Conservation (phyloP, 2,329 filamentous ascomycete species). For the Calonectria fujianensis region DNA sequence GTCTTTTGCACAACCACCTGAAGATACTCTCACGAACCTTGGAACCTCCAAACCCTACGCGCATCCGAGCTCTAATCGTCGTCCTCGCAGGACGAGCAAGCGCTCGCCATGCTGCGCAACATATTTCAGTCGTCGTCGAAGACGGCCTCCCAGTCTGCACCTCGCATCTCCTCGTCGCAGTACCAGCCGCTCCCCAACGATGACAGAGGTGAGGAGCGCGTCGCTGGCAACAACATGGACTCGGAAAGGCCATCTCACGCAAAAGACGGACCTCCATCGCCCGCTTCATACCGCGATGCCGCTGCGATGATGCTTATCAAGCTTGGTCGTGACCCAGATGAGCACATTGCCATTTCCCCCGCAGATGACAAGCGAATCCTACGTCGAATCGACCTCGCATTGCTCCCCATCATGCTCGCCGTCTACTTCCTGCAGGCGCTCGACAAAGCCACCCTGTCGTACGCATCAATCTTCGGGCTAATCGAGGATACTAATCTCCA, state of each 20-base stretch:
- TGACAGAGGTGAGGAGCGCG: slow-evolving; percentile 41
- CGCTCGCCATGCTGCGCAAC: slow-evolving; percentile 46
- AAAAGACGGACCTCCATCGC: slow-evolving; percentile 12
- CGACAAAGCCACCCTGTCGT: slow-evolving; percentile 77
- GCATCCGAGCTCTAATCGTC: slow-evolving; percentile 39
- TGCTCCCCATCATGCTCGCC: slow-evolving; percentile 69
- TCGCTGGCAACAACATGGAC: slow-evolving; percentile 31
- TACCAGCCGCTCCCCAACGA: slow-evolving; percentile 54
- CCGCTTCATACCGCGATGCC: slow-evolving; percentile 60
- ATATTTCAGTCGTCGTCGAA: slow-evolving; percentile 39
- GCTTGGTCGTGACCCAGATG: slow-evolving; percentile 60
- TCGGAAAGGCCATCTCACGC: slow-evolving; percentile 21
- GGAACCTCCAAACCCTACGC: slow-evolving; percentile 36
- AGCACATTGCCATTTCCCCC: slow-evolving; percentile 57
- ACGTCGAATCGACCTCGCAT: slow-evolving; percentile 63
- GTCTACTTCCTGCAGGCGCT: slow-evolving; percentile 79
- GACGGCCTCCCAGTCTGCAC: slow-evolving; percentile 9
- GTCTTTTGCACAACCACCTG: slow-evolving; percentile 15
- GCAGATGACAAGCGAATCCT: slow-evolving; percentile 61
- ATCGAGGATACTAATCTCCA: slow-evolving; percentile 74
- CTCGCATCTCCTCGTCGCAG: slow-evolving; percentile 38
- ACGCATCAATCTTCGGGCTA: slow-evolving; percentile 78
- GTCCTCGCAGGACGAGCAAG: slow-evolving; percentile 37
- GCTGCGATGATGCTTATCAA: slow-evolving; percentile 67
- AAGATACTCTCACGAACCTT: slow-evolving; percentile 8